Evolutionary conservation across 257 asterid species (phyloP).

Genomic region (Fraxinus anomala): DNA sequence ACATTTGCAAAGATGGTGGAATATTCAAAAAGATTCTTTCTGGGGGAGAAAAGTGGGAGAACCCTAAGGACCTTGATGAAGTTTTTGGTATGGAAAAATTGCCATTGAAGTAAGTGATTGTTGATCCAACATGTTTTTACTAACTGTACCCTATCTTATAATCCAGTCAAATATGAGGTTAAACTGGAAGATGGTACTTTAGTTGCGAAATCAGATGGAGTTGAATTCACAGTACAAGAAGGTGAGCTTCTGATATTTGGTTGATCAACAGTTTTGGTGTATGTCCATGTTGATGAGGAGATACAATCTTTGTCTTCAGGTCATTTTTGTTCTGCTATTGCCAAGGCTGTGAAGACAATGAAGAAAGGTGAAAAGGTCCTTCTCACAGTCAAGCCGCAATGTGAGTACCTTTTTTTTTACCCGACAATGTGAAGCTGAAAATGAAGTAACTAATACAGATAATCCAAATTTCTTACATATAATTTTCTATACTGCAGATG

Average conservation of each 20-base stretch:
- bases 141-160: neutral
- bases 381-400: slow-evolving; percentile 59
- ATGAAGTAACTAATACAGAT: neutral
- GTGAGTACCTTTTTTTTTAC: slow-evolving; percentile 26
- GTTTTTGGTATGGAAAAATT: slow-evolving; percentile 40
- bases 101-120: neutral
- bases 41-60: slow-evolving; percentile 60
- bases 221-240: slow-evolving; percentile 58
- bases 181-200: slow-evolving; percentile 55
- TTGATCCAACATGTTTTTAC: neutral
- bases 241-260: slow-evolving; percentile 29
- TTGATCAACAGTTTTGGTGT: neutral
- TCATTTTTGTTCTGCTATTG: slow-evolving; percentile 58
- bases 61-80: slow-evolving; percentile 66
- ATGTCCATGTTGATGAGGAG: neutral
- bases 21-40: slow-evolving; percentile 52
- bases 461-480: neutral
- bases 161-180: slow-evolving; percentile 62
- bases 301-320: slow-evolving; percentile 31
- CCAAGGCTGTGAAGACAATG: slow-evolving; percentile 67
- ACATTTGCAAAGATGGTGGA: slow-evolving; percentile 67
- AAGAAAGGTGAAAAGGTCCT: slow-evolving; percentile 62
- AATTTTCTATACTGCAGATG: slow-evolving; percentile 40
- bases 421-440: neutral
- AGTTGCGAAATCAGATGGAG: slow-evolving; percentile 53